Evolutionary conservation across 225 moss, liverwort and hornwort species (phyloP), one percentile per base, ranked within the genome.

Genomic region (Climacium dendroides): DNA sequence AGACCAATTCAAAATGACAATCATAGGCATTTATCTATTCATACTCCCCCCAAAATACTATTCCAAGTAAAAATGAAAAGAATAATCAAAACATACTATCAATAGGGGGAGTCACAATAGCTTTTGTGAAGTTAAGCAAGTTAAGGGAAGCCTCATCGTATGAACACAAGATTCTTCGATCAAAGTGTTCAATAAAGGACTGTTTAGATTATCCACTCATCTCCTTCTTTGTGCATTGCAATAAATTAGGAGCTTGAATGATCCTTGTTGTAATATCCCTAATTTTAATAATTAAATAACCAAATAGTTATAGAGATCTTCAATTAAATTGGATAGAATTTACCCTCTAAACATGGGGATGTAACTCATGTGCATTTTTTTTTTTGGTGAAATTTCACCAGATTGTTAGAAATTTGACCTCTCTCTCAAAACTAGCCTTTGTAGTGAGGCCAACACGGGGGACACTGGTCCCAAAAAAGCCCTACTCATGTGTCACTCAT

Each of bases 191-290:
- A 35, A 0, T n/a, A 2, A 5, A n/a, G 1, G 6, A 25, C 4
- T 24, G 0, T 53, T 54, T 8, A 45, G 2, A 1, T 25, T 10
- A n/a, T 23, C 15, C 3, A 55, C 6, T 77, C 37, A 55, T 37
- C 0, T 55, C 6, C 4, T 25, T 77, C n/a, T 1, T n/a, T 1
- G 0, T 25, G 1, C 15, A n/a, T 54, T 24, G 55, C 15, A 55
- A 77, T 0, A 2, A 55, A 6, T 23, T 37, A 0, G 1, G 2
- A 37, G 1, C 2, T 0, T 4, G 0, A 53, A 54, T 1, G 4
- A 37, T 77, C 4, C 6, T 6, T 15, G 9, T 0, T 77, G 0
- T 17, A 15, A 11, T 9, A 10, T 3, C 1, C 0, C 7, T 37
- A 37, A 6, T 6, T 55, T 4, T 6, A 15, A n/a, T 37, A 55